These are phyloP conservation scores for Jatropha podagrica DNA, from an alignment of 441 rosid species.

Conservation along the genomic window DNA sequence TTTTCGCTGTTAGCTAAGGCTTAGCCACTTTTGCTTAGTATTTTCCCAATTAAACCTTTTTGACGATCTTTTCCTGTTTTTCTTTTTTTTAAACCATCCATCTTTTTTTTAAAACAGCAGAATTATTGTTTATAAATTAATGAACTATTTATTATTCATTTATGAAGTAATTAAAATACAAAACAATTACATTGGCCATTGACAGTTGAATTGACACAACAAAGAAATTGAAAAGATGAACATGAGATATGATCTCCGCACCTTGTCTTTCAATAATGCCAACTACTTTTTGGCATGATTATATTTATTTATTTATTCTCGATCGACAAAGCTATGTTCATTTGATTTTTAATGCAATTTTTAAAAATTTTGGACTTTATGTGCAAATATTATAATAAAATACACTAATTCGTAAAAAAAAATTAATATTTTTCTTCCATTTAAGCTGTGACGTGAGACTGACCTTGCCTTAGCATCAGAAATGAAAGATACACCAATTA, in stretches of 20 bases:
- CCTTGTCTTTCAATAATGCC: conserved; percentile 35
- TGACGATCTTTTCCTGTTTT: no score
- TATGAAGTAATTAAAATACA: not conserved
- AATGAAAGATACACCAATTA: conserved; percentile 23
- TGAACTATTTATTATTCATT: no score
- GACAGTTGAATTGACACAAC: conserved; percentile 32
- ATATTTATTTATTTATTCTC: not conserved
- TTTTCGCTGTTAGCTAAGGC: not conserved
- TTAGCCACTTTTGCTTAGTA: not conserved
- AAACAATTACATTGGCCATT: not conserved
- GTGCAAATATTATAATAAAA: no score
- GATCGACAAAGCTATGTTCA: no score
- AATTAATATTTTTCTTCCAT: not conserved
- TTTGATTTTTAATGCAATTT: no score
- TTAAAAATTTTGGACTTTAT: no score
- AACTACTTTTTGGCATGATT: conserved; percentile 40
- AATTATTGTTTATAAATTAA: no score
- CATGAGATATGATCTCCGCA: conserved; percentile 21
- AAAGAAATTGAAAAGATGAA: conserved; percentile 20
- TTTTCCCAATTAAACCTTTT: no score
- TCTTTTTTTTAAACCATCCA: no score
- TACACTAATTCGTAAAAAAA: no score
- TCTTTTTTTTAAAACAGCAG: no score
- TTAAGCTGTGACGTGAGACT: conserved; percentile 22
- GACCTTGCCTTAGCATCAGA: conserved; percentile 31